These are phyloP conservation scores for Epichloe gansuensis DNA, from an alignment of 2,329 filamentous ascomycete species.

Conservation along the genomic window DNA sequence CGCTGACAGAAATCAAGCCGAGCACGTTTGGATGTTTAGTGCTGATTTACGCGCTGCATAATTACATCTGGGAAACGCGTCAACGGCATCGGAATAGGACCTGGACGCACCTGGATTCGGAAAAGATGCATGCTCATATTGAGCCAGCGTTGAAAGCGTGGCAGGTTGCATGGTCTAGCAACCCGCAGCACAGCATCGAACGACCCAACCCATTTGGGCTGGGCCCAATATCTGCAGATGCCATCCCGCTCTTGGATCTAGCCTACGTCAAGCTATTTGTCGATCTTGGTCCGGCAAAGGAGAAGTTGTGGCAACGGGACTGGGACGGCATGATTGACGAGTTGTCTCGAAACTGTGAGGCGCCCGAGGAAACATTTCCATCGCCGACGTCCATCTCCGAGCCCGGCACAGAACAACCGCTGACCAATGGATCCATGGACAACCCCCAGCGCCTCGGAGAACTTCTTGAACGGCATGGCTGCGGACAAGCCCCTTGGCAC, in stretches of 20 bases:
- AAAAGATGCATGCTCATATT: conserved; percentile 91
- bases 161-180: conserved; percentile 85
- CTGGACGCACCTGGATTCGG: conserved; percentile 86
- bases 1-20: conserved; percentile 56
- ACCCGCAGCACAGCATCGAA: conserved; percentile 72
- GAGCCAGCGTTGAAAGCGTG: conserved; percentile 89
- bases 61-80: conserved; percentile 96
- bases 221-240: conserved; percentile 77
- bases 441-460: conserved; percentile 35
- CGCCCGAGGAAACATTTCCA: conserved; percentile 54
- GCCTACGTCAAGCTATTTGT: conserved; percentile 90
- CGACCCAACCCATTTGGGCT: conserved; percentile 72
- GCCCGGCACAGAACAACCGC: conserved; percentile 30
- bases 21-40: conserved; percentile 89
- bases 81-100: conserved; percentile 78
- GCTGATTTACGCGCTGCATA: conserved; percentile 88
- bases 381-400: conserved; percentile 41
- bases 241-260: conserved; percentile 80
- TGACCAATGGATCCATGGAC: conserved; percentile 36
- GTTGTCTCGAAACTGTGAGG: conserved; percentile 63
- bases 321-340: conserved; percentile 88
- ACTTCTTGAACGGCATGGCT: conserved; percentile 35
- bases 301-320: conserved; percentile 87
- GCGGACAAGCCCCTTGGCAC: neutral
- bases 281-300: conserved; percentile 82